Conservation (phyloP, 768 basidiomycete species). For the Lactarius hatsudake region DNA sequence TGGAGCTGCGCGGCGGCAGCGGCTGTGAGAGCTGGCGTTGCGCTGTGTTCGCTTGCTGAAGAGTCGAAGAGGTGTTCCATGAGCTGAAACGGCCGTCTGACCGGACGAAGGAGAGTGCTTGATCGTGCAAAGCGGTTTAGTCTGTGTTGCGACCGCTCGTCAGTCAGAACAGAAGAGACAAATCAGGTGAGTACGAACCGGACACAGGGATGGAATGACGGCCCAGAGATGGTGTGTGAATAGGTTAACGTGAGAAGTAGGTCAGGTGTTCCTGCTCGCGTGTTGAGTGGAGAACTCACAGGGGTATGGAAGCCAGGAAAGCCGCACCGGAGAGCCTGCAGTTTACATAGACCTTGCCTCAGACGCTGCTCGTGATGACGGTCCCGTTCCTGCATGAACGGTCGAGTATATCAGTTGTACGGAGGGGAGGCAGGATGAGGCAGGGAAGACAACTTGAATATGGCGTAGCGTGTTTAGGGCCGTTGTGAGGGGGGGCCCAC, state of each 20-base stretch:
- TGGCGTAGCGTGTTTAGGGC: constrained; percentile 89
- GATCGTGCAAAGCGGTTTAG: constrained; percentile 80
- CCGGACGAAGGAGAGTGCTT: constrained; percentile 83
- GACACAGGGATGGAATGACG: too few relatives aligned
- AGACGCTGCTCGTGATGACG: too few relatives aligned
- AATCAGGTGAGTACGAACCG: too few relatives aligned
- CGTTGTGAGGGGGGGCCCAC: constrained; percentile 89
- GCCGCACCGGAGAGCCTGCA: constrained; percentile 67
- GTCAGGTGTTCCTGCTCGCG: constrained; percentile 75
- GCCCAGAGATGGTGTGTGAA: too few relatives aligned
- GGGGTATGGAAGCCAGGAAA: background rate
- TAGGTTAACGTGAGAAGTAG: too few relatives aligned
- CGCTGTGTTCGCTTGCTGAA: constrained; percentile 29
- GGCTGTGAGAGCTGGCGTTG: constrained; percentile 44
- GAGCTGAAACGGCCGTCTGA: constrained; percentile 86
- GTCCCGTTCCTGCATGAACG: too few relatives aligned
- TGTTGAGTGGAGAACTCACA: background rate
- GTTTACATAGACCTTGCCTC: constrained; percentile 74
- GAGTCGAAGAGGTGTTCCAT: constrained; percentile 75
- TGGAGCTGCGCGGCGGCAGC: constrained; percentile 11
- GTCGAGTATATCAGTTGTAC: too few relatives aligned
- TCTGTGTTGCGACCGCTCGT: constrained; percentile 39
- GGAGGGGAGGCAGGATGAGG: too few relatives aligned
- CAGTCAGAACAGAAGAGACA: too few relatives aligned
- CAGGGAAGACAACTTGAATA: constrained; percentile 87